Base-by-base conservation (phyloP, 176 grass and related monocot genomes). In the Aegilops umbellulata region DNA sequence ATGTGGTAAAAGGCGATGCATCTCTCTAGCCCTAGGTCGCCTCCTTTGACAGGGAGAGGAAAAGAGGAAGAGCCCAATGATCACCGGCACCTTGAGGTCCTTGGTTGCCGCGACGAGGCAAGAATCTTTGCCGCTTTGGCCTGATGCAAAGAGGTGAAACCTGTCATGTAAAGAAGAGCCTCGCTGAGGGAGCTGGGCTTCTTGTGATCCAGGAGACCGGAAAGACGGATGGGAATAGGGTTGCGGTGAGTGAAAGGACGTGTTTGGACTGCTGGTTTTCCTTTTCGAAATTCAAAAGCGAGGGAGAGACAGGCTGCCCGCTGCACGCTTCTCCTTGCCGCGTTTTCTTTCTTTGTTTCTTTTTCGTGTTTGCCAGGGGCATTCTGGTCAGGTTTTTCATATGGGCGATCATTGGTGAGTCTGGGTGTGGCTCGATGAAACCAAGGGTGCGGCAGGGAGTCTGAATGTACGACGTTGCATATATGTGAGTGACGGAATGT, bases 101-200 rank as follows among this genome's bases (percentile, higher is more conserved):
- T 68, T 24, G 65, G 80, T 39, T 1, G 20, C 44, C 39, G 79
- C 30, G 74, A 62, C 63, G 27, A 30, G 57, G 22, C 35, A 12
- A 23, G 87, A 81, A 85, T 89, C 77, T 76, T 76, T 16, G 17
- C 2, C 15, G 26, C 69, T 76, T 81, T 84, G 36, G 67, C 22
- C 36, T 42, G 47, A 26, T 12, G 35, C 35, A 13, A 76, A 65
- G 39, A 0, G 5, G 23, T 74, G 8, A 84, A 84, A 88, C 13
- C 5, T 14, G 57, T 53, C 58, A 71, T 35, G 62, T 63, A 36
- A 57, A 51, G 73, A 24, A 24, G 60, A 26, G 34, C 23, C 64
- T 78, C 29, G 46, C 4, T 12, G 46, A 0, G 44, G 1, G 47
- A 7, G 49, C 49, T 60, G 60, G 20, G 87, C 58, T 60, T 76